Percentiles rank a stretch among this genome's conserved stretches.
Conservation (phyloP, 2,329 filamentous ascomycete genomes). For the Penicillium concentricum region DNA sequence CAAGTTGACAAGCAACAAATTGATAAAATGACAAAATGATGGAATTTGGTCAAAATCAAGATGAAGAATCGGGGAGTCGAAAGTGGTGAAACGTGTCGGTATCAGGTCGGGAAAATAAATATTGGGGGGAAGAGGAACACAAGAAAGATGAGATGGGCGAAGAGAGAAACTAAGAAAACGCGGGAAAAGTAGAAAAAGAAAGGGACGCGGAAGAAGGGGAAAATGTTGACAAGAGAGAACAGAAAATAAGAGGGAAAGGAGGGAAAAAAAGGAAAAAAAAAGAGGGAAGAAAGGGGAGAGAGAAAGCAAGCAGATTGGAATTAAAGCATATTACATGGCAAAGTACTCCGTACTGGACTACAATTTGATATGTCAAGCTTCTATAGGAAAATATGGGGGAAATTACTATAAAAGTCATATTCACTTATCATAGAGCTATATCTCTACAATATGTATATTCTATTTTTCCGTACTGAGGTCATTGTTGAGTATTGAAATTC, state of each 20-base stretch:
- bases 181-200: slow-evolving; percentile 13
- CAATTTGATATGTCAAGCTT: slow-evolving; percentile 6
- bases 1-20: not conserved
- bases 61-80: not conserved
- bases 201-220: slow-evolving; percentile 15
- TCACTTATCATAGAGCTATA: not conserved
- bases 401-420: not conserved
- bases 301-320: slow-evolving; percentile 23
- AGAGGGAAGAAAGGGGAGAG: slow-evolving; percentile 27
- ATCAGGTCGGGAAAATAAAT: slow-evolving; percentile 9
- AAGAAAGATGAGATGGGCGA: slow-evolving; percentile 9
- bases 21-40: slow-evolving; percentile 14
- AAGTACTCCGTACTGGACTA: not conserved
- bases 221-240: slow-evolving; percentile 10
- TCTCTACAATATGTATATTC: not conserved
- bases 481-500: not conserved
- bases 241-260: slow-evolving; percentile 10
- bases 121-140: slow-evolving; percentile 7
- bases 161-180: slow-evolving; percentile 11
- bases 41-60: slow-evolving; percentile 13
- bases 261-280: slow-evolving; percentile 12
- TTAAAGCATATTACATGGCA: not conserved
- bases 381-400: not conserved
- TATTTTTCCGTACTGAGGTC: not conserved
- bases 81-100: slow-evolving; percentile 13